These are phyloP conservation scores for Phytopythium montanum DNA, from an alignment of 352 stramenopile species.

Conservation along the genomic window DNA sequence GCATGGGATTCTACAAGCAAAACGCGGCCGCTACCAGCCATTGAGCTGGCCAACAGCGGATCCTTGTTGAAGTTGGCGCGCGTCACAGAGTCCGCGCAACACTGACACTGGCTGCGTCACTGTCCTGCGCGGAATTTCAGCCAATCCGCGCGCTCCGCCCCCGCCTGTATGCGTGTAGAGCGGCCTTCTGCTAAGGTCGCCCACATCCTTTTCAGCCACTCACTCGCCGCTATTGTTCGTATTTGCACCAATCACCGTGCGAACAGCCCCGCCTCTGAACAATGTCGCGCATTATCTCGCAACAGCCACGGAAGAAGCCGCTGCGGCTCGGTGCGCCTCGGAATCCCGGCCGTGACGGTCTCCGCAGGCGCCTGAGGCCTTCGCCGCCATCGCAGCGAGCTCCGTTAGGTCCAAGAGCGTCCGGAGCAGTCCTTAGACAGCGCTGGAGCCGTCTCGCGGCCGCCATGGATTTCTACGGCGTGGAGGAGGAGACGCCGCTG, in stretches of 20 bases:
- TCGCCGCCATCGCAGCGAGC: background rate
- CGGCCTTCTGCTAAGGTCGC: background rate
- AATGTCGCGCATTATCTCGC: background rate
- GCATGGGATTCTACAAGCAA: too few relatives aligned
- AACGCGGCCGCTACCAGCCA: too few relatives aligned
- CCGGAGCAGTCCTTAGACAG: background rate
- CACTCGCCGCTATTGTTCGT: background rate
- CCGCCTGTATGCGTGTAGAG: background rate
- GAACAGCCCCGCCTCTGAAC: background rate
- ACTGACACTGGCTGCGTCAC: background rate
- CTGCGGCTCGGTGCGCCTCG: background rate
- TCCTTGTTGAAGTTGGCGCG: too few relatives aligned
- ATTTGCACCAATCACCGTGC: background rate
- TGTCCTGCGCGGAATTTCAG: background rate
- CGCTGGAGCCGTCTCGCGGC: background rate
- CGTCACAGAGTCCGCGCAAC: background rate
- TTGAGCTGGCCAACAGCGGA: too few relatives aligned
- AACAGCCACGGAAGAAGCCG: background rate
- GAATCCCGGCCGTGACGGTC: background rate
- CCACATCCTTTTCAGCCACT: background rate
- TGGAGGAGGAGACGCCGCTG: slow-evolving; percentile 34
- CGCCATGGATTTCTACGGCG: slow-evolving; percentile 8
- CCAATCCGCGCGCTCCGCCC: background rate
- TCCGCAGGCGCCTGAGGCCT: background rate
- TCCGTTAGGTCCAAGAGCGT: background rate